Evolutionary conservation across 345 rosid species (phyloP).

Genomic region (Leavenworthia alabamica): DNA sequence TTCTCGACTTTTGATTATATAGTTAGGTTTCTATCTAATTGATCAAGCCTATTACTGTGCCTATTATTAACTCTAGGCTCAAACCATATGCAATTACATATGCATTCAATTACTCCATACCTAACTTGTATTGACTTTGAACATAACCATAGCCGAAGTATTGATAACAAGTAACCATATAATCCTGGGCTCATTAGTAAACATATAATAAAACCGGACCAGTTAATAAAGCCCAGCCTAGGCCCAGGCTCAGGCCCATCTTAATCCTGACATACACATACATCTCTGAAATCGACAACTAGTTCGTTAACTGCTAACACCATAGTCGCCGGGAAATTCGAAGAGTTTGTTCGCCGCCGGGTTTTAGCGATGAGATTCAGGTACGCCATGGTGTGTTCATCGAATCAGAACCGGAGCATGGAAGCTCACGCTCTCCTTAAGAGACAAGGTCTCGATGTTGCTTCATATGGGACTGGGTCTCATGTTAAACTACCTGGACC

Average conservation of each 20-base stretch:
- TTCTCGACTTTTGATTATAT: neutral
- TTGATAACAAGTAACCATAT: neutral
- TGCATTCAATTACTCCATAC: neutral
- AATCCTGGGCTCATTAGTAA: neutral
- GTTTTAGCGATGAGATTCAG: constrained; percentile 51
- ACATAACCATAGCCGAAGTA: neutral
- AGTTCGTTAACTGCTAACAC: neutral
- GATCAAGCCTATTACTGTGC: neutral
- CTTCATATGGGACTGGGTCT: constrained; percentile 89
- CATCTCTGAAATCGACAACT: neutral
- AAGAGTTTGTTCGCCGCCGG: constrained; percentile 7
- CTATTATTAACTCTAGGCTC: neutral
- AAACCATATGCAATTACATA: neutral
- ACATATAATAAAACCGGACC: neutral
- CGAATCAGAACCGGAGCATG: constrained; percentile 87
- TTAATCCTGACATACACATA: neutral
- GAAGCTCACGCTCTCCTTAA: constrained; percentile 82
- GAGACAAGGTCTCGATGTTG: constrained; percentile 87
- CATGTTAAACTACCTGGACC: constrained; percentile 93
- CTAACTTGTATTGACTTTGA: constrained; percentile 11
- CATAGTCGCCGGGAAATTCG: constrained; percentile 11
- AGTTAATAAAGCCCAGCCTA: neutral
- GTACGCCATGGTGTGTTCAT: constrained; percentile 89
- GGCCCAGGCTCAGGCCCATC: neutral
- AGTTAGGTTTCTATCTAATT: constrained; percentile 16